Evolutionary conservation across 352 stramenopile genomes (phyloP).

Genomic region (Globisporangium mamillatum): DNA sequence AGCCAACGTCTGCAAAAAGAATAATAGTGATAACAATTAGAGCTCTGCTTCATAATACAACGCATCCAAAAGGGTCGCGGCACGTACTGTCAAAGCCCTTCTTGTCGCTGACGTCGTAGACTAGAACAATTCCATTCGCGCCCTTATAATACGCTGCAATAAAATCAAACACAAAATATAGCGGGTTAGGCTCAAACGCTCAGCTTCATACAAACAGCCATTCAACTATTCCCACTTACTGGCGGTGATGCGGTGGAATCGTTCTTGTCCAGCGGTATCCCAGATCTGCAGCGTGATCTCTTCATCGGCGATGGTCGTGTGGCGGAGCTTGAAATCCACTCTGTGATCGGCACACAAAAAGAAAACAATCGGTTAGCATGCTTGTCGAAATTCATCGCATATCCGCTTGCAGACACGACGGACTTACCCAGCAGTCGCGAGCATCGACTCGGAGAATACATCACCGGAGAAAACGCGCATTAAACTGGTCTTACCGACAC

Average conservation of each 20-base stretch:
- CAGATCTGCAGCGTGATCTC: constrained; percentile 92
- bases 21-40: constrained; percentile 11
- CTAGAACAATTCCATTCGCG: constrained; percentile 91
- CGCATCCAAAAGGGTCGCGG: not conserved
- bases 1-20: constrained; percentile 78
- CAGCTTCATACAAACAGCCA: not conserved
- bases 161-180: constrained; percentile 6
- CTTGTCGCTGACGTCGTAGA: constrained; percentile 92
- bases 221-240: constrained; percentile 47
- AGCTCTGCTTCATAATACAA: not conserved
- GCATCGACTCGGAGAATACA: constrained; percentile 88
- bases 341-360: constrained; percentile 23
- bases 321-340: constrained; percentile 93
- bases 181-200: constrained; percentile 12
- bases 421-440: constrained; percentile 87
- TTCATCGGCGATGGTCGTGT: constrained; percentile 81
- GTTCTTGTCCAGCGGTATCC: constrained; percentile 94
- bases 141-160: constrained; percentile 91
- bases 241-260: constrained; percentile 92
- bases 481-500: constrained; percentile 91
- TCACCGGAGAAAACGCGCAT: constrained; percentile 93
- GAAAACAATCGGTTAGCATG: not conserved
- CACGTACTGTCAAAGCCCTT: constrained; percentile 91
- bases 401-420: not conserved
- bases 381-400: constrained; percentile 2